A percentile compares a stretch with the other conserved stretches of the same genome.
Conservation (phyloP, 2,329 filamentous ascomycete genomes). For the Clarireedia paspali region DNA sequence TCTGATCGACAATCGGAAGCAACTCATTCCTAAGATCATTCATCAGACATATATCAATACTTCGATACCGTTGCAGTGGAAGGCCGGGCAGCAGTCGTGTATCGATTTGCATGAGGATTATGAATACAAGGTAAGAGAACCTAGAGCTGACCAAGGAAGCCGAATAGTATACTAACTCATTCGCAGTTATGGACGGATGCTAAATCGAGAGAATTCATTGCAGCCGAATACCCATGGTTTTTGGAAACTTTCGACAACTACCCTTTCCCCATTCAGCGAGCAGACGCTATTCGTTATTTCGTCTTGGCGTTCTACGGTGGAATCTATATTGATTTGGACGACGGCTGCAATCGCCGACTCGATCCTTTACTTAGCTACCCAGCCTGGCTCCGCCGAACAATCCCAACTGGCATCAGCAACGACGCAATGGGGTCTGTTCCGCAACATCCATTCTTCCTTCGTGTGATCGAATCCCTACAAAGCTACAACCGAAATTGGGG, state of each 20-base stretch:
- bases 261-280: conserved; percentile 66
- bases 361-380: conserved; percentile 62
- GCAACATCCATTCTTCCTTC: conserved; percentile 66
- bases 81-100: conserved; percentile 59
- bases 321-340: conserved; percentile 72
- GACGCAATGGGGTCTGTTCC: conserved; percentile 70
- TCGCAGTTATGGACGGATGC: conserved; percentile 68
- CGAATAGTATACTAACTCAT: conserved; percentile 3
- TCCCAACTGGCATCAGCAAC: conserved; percentile 73
- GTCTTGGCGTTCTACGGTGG: conserved; percentile 70
- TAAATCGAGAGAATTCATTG: conserved; percentile 62
- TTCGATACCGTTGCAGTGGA: conserved; percentile 59
- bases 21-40: conserved; percentile 68
- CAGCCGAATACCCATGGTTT: conserved; percentile 69
- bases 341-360: conserved; percentile 29
- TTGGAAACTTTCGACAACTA: conserved; percentile 67
- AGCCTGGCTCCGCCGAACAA: conserved; percentile 63
- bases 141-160: neutral
- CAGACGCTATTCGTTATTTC: conserved; percentile 75
- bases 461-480: conserved; percentile 59
- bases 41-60: conserved; percentile 70
- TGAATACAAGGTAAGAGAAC: conserved; percentile 55
- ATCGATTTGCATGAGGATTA: conserved; percentile 62
- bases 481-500: conserved; percentile 61
- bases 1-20: conserved; percentile 44